Conservation (phyloP, 2,329 filamentous ascomycete species). For the Venturia nashicola region DNA sequence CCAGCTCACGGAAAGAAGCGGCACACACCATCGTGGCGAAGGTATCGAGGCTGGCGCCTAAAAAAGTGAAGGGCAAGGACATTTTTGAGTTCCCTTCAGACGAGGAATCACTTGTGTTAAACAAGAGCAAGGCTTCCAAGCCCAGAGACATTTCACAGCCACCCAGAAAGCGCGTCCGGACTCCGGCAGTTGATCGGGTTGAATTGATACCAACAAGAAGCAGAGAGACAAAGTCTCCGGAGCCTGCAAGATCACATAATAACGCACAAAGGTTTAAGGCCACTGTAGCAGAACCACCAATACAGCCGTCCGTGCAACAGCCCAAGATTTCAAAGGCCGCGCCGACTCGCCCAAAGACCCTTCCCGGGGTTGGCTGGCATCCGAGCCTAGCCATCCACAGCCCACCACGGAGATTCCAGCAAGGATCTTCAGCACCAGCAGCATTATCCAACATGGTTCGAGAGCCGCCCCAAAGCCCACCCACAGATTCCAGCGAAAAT, state of each 20-base stretch:
- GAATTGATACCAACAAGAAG: background rate
- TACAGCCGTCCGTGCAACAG: background rate
- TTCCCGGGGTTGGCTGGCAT: background rate
- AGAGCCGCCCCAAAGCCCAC: slow-evolving; percentile 8
- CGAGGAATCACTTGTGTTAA: background rate
- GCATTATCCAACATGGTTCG: slow-evolving; percentile 7
- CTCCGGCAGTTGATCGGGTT: background rate
- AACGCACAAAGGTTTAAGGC: background rate
- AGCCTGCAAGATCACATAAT: background rate
- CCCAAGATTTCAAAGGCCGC: background rate
- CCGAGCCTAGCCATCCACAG: background rate
- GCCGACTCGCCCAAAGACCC: background rate
- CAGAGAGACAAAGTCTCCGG: background rate
- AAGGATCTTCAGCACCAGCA: slow-evolving; percentile 1
- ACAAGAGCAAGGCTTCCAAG: background rate
- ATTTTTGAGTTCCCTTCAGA: background rate
- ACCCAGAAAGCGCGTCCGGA: background rate
- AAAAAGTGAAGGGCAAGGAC: background rate
- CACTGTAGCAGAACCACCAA: background rate
- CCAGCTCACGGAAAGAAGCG: background rate
- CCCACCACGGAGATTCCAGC: background rate
- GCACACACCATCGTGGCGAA: background rate
- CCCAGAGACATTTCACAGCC: background rate
- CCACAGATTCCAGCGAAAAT: slow-evolving; percentile 26
- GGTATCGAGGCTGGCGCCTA: background rate